Evolutionary conservation across 768 basidiomycete species (phyloP), one percentile per base, ranked within the genome.

Genomic region (Termitomyces sp.): DNA sequence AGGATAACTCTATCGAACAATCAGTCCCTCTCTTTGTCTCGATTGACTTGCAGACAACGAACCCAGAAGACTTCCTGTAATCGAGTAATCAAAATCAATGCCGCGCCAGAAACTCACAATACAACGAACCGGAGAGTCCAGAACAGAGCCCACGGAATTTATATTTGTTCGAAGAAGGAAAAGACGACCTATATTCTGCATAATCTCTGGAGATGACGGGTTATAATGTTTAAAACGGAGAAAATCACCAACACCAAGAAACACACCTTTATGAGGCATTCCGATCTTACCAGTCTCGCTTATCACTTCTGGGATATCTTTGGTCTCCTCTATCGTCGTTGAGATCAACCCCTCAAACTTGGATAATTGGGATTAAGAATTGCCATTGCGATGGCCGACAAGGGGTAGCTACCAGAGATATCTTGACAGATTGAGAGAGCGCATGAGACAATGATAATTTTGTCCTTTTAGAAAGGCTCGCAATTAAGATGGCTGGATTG

Each of bases 281-380:
- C 89, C 90, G 59, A 98, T 95, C 73, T 96, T 94, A 10, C 95
- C 95, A 1, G 93, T 96, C 70, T 95, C 91, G 52, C 90, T 90
- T 52, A 98, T 89, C 55, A 87, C 81, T 72, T 94, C 93, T 39
- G 95, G 95, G 54, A 97, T 93, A 67, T 96, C 92, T 67, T 95
- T 96, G 2, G 95, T 98, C 67, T 96, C 91, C 68, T 96, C 94
- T 64, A 98, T 96, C 45, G 94, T 97, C 17, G 84, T 82, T 41
- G 92, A 90, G 60, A 98, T 93, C 41, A 95, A 78, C 43, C 91
- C 90, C 73, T 98, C 95, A 65, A 97, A 97, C 86, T 94, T 60
- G 4, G 39, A 44, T 16, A 6, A 27, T 19, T 32, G 47, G 32
- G 25, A 12, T 50, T 41, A 41, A 48, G 30, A 27, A 47, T 46